Percentiles rank a stretch among this genome's conserved stretches.
phyloP scores from a whole-genome alignment of 164 flowering plant genomes.

The Liriodendron chinense region DNA sequence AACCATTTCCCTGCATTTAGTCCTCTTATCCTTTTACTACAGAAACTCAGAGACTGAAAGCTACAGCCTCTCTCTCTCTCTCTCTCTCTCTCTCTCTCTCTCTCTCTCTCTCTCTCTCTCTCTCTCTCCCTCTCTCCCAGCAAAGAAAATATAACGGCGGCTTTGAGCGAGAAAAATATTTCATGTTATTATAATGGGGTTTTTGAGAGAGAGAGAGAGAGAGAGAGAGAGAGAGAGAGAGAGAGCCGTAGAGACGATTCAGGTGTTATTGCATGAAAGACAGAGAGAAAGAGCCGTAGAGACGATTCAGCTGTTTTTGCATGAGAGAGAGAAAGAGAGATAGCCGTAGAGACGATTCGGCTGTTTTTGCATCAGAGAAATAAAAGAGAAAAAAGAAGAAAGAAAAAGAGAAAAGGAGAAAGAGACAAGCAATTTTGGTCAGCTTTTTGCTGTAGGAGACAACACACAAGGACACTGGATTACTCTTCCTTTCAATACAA shows the following conservation, averaged over 20 bases:
- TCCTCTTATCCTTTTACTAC: not conserved
- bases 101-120: conserved; percentile 1
- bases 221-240: too few relatives aligned
- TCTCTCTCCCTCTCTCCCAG: not conserved
- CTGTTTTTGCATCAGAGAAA: not conserved
- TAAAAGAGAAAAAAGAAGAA: not conserved
- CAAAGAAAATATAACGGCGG: too few relatives aligned
- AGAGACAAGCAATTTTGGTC: conserved; percentile 17
- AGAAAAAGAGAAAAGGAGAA: conserved; percentile 1
- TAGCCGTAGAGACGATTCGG: not conserved
- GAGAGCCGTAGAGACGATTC: too few relatives aligned
- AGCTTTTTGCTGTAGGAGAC: conserved; percentile 9
- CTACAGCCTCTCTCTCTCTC: not conserved
- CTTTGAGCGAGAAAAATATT: too few relatives aligned
- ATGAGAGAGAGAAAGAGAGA: not conserved
- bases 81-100: conserved; percentile 1
- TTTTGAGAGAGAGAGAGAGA: too few relatives aligned
- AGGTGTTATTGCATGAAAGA: not conserved
- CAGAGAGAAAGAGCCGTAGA: not conserved
- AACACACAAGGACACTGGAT: conserved; percentile 12
- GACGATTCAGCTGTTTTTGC: not conserved
- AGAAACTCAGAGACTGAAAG: not conserved
- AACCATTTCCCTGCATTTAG: not conserved
- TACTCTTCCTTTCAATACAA: conserved; percentile 4
- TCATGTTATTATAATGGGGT: too few relatives aligned